Conservation (phyloP, 805 yeast species). For the Teunomyces funiuensis region DNA sequence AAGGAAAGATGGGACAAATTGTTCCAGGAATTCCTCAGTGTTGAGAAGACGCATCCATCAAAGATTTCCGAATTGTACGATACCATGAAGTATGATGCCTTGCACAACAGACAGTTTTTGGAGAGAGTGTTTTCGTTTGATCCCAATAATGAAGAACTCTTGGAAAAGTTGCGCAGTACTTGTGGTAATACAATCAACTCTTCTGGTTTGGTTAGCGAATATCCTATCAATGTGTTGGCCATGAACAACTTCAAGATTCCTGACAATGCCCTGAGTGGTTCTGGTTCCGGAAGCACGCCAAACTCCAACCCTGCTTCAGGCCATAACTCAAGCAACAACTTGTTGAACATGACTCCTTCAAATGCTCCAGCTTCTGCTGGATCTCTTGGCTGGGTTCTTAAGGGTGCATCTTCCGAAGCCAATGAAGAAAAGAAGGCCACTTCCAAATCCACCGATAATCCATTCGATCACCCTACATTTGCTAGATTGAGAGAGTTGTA, state of each 20-base stretch:
- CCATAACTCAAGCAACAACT: conserved; percentile 19
- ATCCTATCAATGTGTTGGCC: conserved; percentile 72
- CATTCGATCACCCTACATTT: conserved; percentile 77
- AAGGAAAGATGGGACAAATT: conserved; percentile 97
- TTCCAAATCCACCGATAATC: conserved; percentile 27
- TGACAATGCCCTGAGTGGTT: conserved; percentile 21
- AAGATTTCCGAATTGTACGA: conserved; percentile 95
- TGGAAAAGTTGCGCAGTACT: conserved; percentile 36
- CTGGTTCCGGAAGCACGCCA: conserved; percentile 5
- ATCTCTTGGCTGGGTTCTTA: conserved; percentile 71
- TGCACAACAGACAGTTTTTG: conserved; percentile 88
- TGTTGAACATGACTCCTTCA: conserved; percentile 17
- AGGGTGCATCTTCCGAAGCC: conserved; percentile 27
- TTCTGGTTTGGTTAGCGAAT: conserved; percentile 60
- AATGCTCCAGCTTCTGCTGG: conserved; percentile 50
- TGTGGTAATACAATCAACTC: conserved; percentile 48
- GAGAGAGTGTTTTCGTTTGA: conserved; percentile 76
- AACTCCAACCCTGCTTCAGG: conserved; percentile 20
- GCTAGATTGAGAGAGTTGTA: conserved; percentile 84
- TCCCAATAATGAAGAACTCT: conserved; percentile 39
- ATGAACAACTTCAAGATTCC: conserved; percentile 74
- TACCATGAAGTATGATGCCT: conserved; percentile 97
- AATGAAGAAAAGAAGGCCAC: conserved; percentile 19
- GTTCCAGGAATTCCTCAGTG: conserved; percentile 85
- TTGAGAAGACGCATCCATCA: conserved; percentile 96